Conservation (phyloP, 106 monocot genomes). For the Xerophyta viscosa region DNA sequence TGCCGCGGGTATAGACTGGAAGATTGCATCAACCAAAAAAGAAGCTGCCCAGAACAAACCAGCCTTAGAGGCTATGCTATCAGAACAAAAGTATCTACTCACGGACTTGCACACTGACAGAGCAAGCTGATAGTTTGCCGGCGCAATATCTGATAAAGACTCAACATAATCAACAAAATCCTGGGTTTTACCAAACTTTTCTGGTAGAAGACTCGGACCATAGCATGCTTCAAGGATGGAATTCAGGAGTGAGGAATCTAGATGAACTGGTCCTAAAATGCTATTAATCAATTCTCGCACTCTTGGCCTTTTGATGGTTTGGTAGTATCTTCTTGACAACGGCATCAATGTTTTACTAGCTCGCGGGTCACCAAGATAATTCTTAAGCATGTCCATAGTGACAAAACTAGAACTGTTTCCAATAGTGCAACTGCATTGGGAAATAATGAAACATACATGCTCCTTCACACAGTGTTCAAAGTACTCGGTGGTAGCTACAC, state of each 20-base stretch:
- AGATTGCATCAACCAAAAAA: constrained; percentile 58
- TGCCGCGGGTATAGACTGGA: constrained; percentile 60
- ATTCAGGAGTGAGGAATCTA: constrained; percentile 48
- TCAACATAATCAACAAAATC: constrained; percentile 64
- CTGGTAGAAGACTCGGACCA: constrained; percentile 55
- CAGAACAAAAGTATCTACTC: constrained; percentile 6
- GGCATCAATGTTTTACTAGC: constrained; percentile 15
- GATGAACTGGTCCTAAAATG: constrained; percentile 49
- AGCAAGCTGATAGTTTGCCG: constrained; percentile 76
- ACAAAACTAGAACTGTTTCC: neutral
- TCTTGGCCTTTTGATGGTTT: constrained; percentile 54
- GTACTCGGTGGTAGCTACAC: constrained; percentile 28
- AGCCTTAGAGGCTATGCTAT: constrained; percentile 14
- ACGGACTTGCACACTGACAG: constrained; percentile 33
- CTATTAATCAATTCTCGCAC: constrained; percentile 42
- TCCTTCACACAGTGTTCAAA: constrained; percentile 59
- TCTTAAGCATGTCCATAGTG: constrained; percentile 18
- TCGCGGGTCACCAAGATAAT: constrained; percentile 44
- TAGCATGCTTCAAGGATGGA: constrained; percentile 62
- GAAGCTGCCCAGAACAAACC: constrained; percentile 63
- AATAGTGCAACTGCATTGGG: constrained; percentile 1
- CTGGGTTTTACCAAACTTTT: constrained; percentile 35
- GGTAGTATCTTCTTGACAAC: constrained; percentile 50
- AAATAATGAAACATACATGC: constrained; percentile 38
- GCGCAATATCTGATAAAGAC: constrained; percentile 46